A percentile compares a stretch with the other conserved stretches of the same genome.
Conservation (phyloP, 306 rosid genomes). For the Dryas drummondii region DNA sequence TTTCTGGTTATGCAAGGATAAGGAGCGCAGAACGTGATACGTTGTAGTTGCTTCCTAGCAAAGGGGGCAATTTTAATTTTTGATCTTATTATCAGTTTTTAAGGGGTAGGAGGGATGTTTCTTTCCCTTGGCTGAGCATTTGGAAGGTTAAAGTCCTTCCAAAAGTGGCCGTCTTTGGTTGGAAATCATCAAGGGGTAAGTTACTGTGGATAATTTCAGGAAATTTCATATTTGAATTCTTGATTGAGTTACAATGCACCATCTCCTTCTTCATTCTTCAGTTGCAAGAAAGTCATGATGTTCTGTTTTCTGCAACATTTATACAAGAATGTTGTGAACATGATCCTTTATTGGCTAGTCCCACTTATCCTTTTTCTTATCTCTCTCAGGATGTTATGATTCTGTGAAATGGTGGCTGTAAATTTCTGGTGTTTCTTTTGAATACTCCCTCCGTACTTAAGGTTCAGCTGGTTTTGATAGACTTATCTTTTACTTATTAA, state of each 20-base stretch:
- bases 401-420: background rate
- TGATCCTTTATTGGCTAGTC: background rate
- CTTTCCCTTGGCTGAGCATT: background rate
- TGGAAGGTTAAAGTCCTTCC: background rate
- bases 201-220: too few species aligned
- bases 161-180: too few species aligned
- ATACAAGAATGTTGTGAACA: background rate
- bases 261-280: background rate
- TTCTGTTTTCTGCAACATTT: background rate
- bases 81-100: background rate
- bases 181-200: too few species aligned
- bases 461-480: too few species aligned
- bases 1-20: background rate
- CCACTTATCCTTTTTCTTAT: background rate
- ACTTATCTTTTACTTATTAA: too few species aligned
- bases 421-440: conserved; percentile 3
- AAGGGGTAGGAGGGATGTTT: background rate
- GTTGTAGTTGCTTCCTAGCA: background rate
- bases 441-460: background rate
- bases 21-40: background rate
- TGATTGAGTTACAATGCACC: background rate
- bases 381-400: background rate
- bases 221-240: too few species aligned
- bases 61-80: background rate
- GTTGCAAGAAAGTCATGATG: background rate